A percentile compares a stretch with the other conserved stretches of the same genome.
phyloP scores from a whole-genome alignment of 1,284 basidiomycete genomes.

The Puccinia coronata region DNA sequence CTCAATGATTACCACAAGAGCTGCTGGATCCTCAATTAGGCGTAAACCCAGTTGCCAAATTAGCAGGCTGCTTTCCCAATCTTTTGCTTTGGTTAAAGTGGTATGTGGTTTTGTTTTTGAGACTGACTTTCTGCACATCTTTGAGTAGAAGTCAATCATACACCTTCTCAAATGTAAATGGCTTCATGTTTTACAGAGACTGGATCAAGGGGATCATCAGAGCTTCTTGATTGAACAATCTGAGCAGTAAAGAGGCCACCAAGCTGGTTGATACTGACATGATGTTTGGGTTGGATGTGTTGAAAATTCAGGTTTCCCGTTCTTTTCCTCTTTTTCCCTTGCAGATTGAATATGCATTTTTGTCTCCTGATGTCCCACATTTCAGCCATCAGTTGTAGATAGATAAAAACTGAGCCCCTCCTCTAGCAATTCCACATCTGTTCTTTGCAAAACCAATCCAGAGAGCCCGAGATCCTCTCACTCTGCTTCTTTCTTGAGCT shows the following conservation, averaged over 20 bases:
- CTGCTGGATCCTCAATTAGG: no score
- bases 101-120: not conserved
- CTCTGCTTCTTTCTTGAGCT: no score
- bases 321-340: no score
- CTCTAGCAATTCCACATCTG: no score
- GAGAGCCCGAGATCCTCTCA: no score
- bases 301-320: no score
- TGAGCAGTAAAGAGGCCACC: not conserved
- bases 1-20: no score
- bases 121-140: not conserved
- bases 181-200: not conserved
- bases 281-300: not conserved
- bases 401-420: no score
- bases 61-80: not conserved
- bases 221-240: not conserved
- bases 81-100: not conserved
- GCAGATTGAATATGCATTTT: no score
- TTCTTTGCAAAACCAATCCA: no score
- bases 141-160: not conserved
- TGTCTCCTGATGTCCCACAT: no score
- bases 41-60: not conserved
- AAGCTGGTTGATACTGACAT: not conserved
- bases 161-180: not conserved
- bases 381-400: no score
- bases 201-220: not conserved